Base-by-base conservation (phyloP, 352 stramenopile genomes). In the Phytophthora europaea region DNA sequence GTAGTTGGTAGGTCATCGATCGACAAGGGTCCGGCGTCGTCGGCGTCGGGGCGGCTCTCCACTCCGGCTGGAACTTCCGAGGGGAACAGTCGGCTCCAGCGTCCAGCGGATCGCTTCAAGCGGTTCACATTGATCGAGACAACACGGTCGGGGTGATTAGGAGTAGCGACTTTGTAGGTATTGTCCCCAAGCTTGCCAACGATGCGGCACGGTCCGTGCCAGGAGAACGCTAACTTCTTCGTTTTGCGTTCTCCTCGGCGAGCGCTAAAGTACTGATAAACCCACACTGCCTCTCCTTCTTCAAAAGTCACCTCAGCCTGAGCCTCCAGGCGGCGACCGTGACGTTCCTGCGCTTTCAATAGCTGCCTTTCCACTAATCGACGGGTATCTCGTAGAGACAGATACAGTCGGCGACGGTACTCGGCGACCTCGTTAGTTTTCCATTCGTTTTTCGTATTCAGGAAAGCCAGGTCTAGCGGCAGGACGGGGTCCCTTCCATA, bases 181-280 rank as follows among this genome's bases (percentile, higher is more conserved):
- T 31, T 31, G 26, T 31, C 26, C 6, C 26, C 26, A 4, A 31
- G 26, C 26, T 31, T 31, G 4, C 34, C 56, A 2, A 36, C 38
- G 7, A 52, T 20, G 18, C 56, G 36, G 22, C 53, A 62, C 8
- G 38, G 36, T 40, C 65, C 65, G 50, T 72, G 56, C 56, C 65
- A 72, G 13, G 50, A 10, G 33, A 62, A 72, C 1, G 48, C 57
- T 3, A 66, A 20, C 36, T 66, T 61, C 36, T 72, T 66, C 16
- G 57, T 57, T 2, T 50, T 16, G 3, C 4, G 26, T 10, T 65
- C 34, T 0, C 48, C 65, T 18, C 65, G 13, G 5, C 20, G n/a
- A 1, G 16, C 26, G 0, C 47, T 36, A 23, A 66, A 66, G 61
- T 43, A 43, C 47, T 66, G 57, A 4, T 43, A 72, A 2, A 62